These are phyloP conservation scores for Sicyos edulis DNA, from an alignment of 306 rosid genomes.

Conservation along the genomic window DNA sequence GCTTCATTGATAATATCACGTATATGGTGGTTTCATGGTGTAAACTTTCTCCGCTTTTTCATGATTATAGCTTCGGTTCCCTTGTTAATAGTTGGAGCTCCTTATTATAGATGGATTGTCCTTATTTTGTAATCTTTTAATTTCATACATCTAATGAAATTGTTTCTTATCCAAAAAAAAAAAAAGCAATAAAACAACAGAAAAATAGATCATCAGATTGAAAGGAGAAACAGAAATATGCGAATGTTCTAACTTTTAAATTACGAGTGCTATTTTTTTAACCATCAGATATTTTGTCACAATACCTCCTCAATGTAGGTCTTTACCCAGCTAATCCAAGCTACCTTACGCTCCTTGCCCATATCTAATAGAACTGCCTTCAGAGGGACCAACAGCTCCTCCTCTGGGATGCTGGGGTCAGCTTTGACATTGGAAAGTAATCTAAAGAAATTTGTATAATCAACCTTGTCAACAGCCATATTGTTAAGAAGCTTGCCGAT, in stretches of 20 bases:
- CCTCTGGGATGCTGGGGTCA: constrained; percentile 68
- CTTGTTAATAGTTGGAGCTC: too few species aligned
- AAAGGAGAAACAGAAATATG: background rate
- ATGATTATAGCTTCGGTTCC: too few species aligned
- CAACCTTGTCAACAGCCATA: constrained; percentile 97
- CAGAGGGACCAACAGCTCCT: constrained; percentile 70
- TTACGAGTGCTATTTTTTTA: background rate
- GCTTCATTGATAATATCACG: too few species aligned
- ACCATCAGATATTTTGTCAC: constrained; percentile 2
- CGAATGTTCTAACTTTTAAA: background rate
- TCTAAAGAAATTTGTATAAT: constrained; percentile 91
- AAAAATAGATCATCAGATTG: background rate
- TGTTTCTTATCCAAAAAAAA: too few species aligned
- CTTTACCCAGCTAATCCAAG: constrained; percentile 89
- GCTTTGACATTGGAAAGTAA: constrained; percentile 75
- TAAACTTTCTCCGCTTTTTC: too few species aligned
- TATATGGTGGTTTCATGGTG: too few species aligned
- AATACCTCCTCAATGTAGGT: constrained; percentile 72
- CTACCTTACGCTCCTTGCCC: constrained; percentile 89
- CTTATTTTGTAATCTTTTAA: too few species aligned
- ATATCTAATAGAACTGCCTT: constrained; percentile 87
- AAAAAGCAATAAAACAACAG: too few species aligned
- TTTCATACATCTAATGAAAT: too few species aligned
- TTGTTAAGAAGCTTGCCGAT: constrained; percentile 80
- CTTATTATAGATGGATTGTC: too few species aligned